Base-by-base conservation (phyloP, 306 rosid genomes). In the Cyamopsis tetragonoloba region DNA sequence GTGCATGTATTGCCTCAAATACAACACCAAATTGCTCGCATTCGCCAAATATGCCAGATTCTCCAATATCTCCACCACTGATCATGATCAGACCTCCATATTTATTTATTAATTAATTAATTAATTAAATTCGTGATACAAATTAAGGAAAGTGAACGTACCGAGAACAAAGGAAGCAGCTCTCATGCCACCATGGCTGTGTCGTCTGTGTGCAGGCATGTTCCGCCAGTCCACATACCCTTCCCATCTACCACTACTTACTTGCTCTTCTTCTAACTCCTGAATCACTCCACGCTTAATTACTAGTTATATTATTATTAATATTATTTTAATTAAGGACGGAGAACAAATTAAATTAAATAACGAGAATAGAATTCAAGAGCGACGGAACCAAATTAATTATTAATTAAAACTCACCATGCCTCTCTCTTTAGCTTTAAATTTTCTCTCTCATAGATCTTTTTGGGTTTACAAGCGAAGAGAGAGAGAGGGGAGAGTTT, bases 1-100 rank as follows among this genome's bases (percentile, higher is more conserved):
- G 66, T 95, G 88, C 97, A 95, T 90, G 76, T 76, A 69, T 1
- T 84, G 3, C 0, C 66, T 47, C 11, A 95, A 38, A 31, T 95
- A 95, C 19, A 73, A 3, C 67, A 95, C 99, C 89, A 95, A 78
- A 38, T 95, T 95, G 88, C 97, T 95, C 46, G 99, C 95, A 86
- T 90, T 95, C 46, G 97, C 99, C 51, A 95, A 71, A 71, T 6
- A 95, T 32, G 99, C 97, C 55, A 95, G 76, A 67, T 90, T 95
- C 84, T 95, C 99, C 88, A 95, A 53, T 62, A 95, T 27, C 82
- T 95, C 99, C 83, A 79, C 97, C 76, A 78, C 99, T 93, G 44
- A n/a, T n/a, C n/a, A n/a, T n/a, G n/a, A n/a, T n/a, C n/a, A n/a
- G n/a, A n/a, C n/a, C n/a, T n/a, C n/a, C n/a, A n/a, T n/a, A n/a